These are phyloP conservation scores for Fulvia fulva DNA, from an alignment of 2,329 filamentous ascomycete genomes.

Conservation along the genomic window DNA sequence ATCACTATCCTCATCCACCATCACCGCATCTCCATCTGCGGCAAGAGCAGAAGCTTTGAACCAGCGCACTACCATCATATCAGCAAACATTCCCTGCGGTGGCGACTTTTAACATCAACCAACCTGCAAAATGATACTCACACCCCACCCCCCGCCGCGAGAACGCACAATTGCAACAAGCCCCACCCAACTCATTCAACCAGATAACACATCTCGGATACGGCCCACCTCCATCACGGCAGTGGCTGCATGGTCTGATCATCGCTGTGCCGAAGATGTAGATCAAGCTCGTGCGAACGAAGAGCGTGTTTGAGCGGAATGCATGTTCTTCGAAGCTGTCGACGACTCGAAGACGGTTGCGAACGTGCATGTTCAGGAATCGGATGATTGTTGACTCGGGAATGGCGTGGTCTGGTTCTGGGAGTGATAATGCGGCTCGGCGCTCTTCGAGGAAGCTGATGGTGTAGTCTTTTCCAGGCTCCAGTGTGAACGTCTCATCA, in stretches of 20 bases:
- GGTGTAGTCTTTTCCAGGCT: not conserved
- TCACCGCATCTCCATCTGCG: not conserved
- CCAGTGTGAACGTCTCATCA: not conserved
- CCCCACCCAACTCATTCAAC: not conserved
- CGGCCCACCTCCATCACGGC: not conserved
- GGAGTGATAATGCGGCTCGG: not conserved
- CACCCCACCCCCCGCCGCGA: not conserved
- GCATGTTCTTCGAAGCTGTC: not conserved
- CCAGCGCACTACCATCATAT: not conserved
- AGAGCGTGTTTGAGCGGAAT: not conserved
- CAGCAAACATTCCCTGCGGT: not conserved
- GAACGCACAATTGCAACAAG: not conserved
- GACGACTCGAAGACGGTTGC: not conserved
- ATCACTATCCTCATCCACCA: not conserved
- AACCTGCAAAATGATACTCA: not conserved
- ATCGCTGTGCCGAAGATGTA: not conserved
- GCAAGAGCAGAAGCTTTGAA: not conserved
- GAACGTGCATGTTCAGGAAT: not conserved
- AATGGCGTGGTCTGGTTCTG: not conserved
- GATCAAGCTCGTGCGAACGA: not conserved
- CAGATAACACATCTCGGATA: not conserved
- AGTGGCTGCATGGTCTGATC: not conserved
- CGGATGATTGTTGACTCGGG: not conserved
- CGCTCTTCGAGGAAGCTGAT: conserved; percentile 1
- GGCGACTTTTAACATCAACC: no score